Evolutionary conservation across 768 basidiomycete species (phyloP).

Genomic region (Butyriboletus loyo): DNA sequence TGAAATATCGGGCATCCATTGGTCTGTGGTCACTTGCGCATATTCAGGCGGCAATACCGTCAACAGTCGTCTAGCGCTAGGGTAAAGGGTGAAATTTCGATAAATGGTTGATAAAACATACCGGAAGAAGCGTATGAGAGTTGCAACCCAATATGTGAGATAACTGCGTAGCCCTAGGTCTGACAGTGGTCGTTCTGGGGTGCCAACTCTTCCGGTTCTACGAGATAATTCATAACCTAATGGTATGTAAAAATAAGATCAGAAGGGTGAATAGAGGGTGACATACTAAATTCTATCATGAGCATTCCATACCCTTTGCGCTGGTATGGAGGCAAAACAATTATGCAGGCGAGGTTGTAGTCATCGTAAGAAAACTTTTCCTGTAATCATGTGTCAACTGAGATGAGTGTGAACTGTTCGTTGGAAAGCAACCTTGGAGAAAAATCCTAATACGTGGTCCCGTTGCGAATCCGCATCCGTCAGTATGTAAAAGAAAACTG

Average conservation of each 20-base stretch:
- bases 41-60: slow-evolving; percentile 57
- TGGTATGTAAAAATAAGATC: neutral
- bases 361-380: slow-evolving; percentile 96
- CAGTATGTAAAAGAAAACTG: slow-evolving; percentile 86
- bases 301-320: slow-evolving; percentile 89
- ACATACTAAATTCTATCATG: slow-evolving; percentile 96
- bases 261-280: neutral
- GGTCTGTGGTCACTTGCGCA: slow-evolving; percentile 42
- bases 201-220: slow-evolving; percentile 74
- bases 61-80: slow-evolving; percentile 47
- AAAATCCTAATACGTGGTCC: slow-evolving; percentile 78
- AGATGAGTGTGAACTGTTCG: neutral
- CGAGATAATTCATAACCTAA: slow-evolving; percentile 92
- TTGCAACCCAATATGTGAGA: slow-evolving; percentile 82
- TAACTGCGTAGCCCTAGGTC: slow-evolving; percentile 91
- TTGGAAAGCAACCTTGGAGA: slow-evolving; percentile 49
- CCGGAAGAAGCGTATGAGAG: slow-evolving; percentile 82
- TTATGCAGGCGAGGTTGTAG: slow-evolving; percentile 96
- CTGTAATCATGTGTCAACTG: slow-evolving; percentile 33
- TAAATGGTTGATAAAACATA: slow-evolving; percentile 25
- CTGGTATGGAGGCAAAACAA: slow-evolving; percentile 92
- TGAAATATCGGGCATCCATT: slow-evolving; percentile 42
- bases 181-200: slow-evolving; percentile 93
- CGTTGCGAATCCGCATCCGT: slow-evolving; percentile 78
- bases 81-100: neutral